phyloP scores from a whole-genome alignment of 2,329 filamentous ascomycete species.

The Colletotrichum sp. region DNA sequence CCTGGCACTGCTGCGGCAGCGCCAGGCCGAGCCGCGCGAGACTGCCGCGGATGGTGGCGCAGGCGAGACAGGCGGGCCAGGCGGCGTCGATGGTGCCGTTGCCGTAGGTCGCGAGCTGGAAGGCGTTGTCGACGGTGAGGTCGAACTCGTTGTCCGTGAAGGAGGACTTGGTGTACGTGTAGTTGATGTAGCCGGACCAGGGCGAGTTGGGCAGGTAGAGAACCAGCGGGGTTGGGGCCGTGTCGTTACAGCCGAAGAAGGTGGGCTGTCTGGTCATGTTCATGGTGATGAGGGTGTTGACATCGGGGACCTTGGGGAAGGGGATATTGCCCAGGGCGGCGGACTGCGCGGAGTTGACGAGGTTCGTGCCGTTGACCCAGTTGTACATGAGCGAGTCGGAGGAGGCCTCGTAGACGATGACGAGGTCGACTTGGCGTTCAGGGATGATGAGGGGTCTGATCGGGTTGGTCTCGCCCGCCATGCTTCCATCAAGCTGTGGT shows the following conservation, averaged over 20 bases:
- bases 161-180: constrained; percentile 24
- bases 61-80: constrained; percentile 83
- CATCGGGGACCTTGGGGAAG: constrained; percentile 30
- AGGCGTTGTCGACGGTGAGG: constrained; percentile 65
- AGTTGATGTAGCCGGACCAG: constrained; percentile 32
- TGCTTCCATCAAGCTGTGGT: constrained; percentile 32
- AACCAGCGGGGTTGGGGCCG: constrained; percentile 25
- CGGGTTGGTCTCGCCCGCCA: constrained; percentile 33
- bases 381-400: constrained; percentile 24
- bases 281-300: constrained; percentile 28
- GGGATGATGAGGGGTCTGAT: constrained; percentile 32
- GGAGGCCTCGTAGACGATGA: constrained; percentile 36
- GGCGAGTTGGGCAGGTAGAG: constrained; percentile 34
- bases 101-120: constrained; percentile 76
- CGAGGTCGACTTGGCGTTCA: constrained; percentile 29
- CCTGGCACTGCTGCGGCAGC: constrained; percentile 25
- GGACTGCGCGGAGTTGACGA: constrained; percentile 22
- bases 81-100: constrained; percentile 73
- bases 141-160: constrained; percentile 30
- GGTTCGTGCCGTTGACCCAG: constrained; percentile 32
- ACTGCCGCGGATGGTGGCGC: constrained; percentile 77
- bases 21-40: constrained; percentile 45
- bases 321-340: constrained; percentile 29
- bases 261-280: constrained; percentile 30
- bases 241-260: constrained; percentile 32